Base-by-base conservation (phyloP, 371 early-diverging fungal genomes). In the Mortierella sp. region DNA sequence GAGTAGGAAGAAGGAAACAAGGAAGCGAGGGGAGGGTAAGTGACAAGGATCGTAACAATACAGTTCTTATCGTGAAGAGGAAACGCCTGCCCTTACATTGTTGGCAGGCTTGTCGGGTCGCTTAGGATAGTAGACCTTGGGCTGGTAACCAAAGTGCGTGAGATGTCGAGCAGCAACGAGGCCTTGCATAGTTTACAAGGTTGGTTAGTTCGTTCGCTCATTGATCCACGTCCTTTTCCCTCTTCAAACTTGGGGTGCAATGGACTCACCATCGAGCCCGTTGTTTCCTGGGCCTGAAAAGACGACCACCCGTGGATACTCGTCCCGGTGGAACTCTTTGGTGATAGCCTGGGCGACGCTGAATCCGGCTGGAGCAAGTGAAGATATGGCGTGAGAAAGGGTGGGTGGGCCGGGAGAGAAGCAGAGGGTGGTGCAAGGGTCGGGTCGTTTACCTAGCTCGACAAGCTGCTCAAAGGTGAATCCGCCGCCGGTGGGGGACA, bases 131-230 rank as follows among this genome's bases (percentile, higher is more conserved):
- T 87, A 93, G 6, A 97, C 78, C 12, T 76, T 79, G 13, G 94
- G 93, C 19, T 81, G 74, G 80, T 91, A 96, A 1, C 96, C 97
- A 81, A 95, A 96, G 73, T 93, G 94, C 31, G 58, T 62, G 46
- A 98, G 79, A 67, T 96, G 96, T 41, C 97, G 86, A 10, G 96
- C 96, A 7, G 95, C 94, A 13, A 97, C 98, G 10, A 97, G 85
- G 4, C 93, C 87, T 72, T 18, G 3, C 24, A 39, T 38, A 23
- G 50, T 24, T 13, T 41, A 18, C 27, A 9, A 23, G 50, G 4
- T 24, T 13, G 18, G 23, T 7, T 1, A 26, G 24, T 48, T 34
- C 13, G n/a, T n/a, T n/a, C n/a, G n/a, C n/a, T 19, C 23, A 6
- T 34, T 34, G 28, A 28, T 27, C 18, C n/a, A 12, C 4, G 0